Evolutionary conservation across 257 asterid species (phyloP).

Genomic region (Catharanthus roseus): DNA sequence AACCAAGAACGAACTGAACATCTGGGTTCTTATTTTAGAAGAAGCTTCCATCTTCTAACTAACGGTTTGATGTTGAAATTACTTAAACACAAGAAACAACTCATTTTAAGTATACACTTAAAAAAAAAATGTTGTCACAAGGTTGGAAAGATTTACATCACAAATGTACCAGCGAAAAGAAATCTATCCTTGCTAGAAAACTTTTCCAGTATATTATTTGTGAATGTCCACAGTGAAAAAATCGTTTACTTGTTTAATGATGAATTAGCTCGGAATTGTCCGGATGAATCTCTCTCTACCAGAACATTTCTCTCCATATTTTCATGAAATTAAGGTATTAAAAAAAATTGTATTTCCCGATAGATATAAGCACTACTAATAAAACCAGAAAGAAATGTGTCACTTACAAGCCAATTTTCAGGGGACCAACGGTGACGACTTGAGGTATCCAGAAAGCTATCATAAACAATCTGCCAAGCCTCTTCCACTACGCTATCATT

Average conservation of each 20-base stretch:
- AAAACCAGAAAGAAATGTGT: neutral
- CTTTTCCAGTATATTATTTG: neutral
- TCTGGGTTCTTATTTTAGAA: neutral
- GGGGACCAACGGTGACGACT: slow-evolving; percentile 73
- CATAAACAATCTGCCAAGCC: slow-evolving; percentile 94
- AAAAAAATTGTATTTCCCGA: too few species aligned
- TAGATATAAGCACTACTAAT: neutral
- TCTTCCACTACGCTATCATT: slow-evolving; percentile 82
- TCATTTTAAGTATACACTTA: neutral
- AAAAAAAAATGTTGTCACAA: neutral
- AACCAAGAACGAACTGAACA: neutral
- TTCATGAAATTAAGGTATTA: neutral
- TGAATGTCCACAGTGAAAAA: neutral
- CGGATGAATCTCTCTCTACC: neutral
- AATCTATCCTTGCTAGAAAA: neutral
- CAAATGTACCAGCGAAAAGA: neutral
- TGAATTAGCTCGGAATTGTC: neutral
- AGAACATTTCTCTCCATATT: neutral
- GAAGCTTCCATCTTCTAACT: neutral
- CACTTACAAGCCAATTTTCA: slow-evolving; percentile 65
- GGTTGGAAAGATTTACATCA: neutral
- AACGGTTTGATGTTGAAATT: neutral
- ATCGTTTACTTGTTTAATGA: neutral
- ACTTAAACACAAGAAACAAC: neutral
- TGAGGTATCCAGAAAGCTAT: slow-evolving; percentile 59